Base-by-base conservation (phyloP, 306 rosid species). In the Oxytropis ochrocephala region DNA sequence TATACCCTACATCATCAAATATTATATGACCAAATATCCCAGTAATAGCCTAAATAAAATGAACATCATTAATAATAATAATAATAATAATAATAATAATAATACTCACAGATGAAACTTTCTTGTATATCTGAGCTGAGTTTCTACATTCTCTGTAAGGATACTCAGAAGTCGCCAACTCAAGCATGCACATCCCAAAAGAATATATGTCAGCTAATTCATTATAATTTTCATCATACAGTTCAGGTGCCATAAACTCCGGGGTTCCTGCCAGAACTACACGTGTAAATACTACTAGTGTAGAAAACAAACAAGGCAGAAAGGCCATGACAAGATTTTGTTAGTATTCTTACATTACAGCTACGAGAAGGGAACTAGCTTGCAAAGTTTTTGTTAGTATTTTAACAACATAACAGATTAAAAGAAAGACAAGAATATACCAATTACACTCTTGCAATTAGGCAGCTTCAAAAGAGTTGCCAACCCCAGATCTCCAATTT, bases 171-270 rank as follows among this genome's bases (percentile, higher is more conserved):
- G 67, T 61, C 42, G 33, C 50, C 67, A 61, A 61, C 67, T 61
- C 67, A 14, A 61, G 33, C 67, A 38, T 61, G 32, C 67, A 61
- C 83, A 80, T 74, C 57, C 88, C 85, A 57, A 84, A 84, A 58
- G 85, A 84, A 71, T 84, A 80, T 74, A 84, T 70, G 75, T 84
- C 88, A 0, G 75, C 88, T 38, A 77, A 80, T 72, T 80, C 83
- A 61, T 80, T 84, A 50, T 84, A 84, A 49, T 54, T 58, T 80
- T 84, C 88, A 70, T 84, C 83, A 36, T 80, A 84, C 67, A 84
- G 58, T 69, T 80, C 83, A 74, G 88, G 85, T 16, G 88, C 88
- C 88, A 84, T 84, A 66, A 80, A 84, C 74, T 80, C 88, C 42
- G 85, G 88, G 59, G 88, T 84, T 47, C 83, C 85, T 84, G 35